Base-by-base conservation (phyloP, 257 asterid species). In the Solanum sitiens region DNA sequence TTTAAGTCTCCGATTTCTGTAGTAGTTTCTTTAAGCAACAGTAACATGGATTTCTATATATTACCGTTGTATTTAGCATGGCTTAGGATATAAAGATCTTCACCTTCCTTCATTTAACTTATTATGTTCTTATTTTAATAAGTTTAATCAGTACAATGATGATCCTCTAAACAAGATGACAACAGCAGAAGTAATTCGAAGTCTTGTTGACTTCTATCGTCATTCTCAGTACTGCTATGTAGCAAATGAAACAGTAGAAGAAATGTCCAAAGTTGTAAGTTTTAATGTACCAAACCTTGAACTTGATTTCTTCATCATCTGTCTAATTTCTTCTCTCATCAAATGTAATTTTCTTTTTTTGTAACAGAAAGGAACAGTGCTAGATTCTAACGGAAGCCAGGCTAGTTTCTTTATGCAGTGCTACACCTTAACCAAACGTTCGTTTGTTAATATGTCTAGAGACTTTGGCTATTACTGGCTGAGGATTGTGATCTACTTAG, bases 401-500 rank as follows among this genome's bases (percentile, higher is more conserved):
- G 99, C 99, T 80, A 97, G 99, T 92, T 96, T 96, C 94, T 83
- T 94, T 73, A 97, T 94, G 99, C 99, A 97, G 90, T 92, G 98
- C 5, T 89, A 91, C 75, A 97, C 98, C 21, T 91, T 97, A 86
- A 97, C 99, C 25, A 93, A 93, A 83, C 98, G 99, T 40, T 97
- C 99, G 1, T 97, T 94, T 84, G 90, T 97, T 74, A 97, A 97
- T 50, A 97, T 97, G 99, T 97, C 99, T 10, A 92, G 99, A 91
- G 99, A 97, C 94, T 97, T 97, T 74, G 99, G 99, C 9, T 97
- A 97, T 79, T 97, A 97, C 94, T 97, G 99, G 99, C 91, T 97
- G 90, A 94, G 99, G 94, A 95, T 94, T 5, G 93, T 95, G 12
- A 95, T 97, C 89, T 97, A 97, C 89, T 86, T 94, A n/a, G 98